phyloP scores from a whole-genome alignment of 2,329 filamentous ascomycete species.

The Trichophyton verrucosum region DNA sequence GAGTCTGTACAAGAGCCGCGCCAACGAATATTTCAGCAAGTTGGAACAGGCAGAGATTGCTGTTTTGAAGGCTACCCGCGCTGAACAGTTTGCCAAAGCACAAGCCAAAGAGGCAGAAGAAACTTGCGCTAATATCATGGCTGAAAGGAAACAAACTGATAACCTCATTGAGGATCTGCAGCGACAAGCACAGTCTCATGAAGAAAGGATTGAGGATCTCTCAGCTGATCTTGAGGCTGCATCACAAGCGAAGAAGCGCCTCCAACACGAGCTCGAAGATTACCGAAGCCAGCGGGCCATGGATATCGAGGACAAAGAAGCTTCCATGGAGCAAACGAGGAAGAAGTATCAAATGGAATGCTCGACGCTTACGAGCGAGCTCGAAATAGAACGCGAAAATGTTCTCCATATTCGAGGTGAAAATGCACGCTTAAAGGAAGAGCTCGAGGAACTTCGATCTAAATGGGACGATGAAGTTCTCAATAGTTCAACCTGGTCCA shows the following conservation, averaged over 20 bases:
- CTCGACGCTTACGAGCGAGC: slow-evolving; percentile 74
- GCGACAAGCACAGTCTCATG: slow-evolving; percentile 74
- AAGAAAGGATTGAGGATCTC: slow-evolving; percentile 83
- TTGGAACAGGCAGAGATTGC: slow-evolving; percentile 94
- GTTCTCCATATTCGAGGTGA: slow-evolving; percentile 71
- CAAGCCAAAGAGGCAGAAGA: slow-evolving; percentile 88
- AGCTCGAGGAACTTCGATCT: slow-evolving; percentile 82
- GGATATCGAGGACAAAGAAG: slow-evolving; percentile 93
- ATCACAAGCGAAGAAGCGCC: slow-evolving; percentile 77
- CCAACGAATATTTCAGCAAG: slow-evolving; percentile 94
- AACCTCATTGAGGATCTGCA: slow-evolving; percentile 77
- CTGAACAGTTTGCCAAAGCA: slow-evolving; percentile 85
- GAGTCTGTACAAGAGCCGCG: slow-evolving; percentile 76
- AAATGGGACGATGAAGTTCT: slow-evolving; percentile 98
- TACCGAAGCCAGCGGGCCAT: slow-evolving; percentile 91
- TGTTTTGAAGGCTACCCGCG: slow-evolving; percentile 79
- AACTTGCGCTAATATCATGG: slow-evolving; percentile 76
- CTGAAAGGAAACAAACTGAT: slow-evolving; percentile 85
- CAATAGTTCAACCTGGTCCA: slow-evolving; percentile 95
- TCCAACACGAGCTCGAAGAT: slow-evolving; percentile 95
- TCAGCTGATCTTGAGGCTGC: slow-evolving; percentile 79
- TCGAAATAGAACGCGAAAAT: slow-evolving; percentile 88
- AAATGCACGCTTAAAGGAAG: slow-evolving; percentile 79
- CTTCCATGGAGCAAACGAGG: slow-evolving; percentile 88
- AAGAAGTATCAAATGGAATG: slow-evolving; percentile 97